Evolutionary conservation across 164 flowering plant genomes (phyloP).

Genomic region (Buxus sempervirens): DNA sequence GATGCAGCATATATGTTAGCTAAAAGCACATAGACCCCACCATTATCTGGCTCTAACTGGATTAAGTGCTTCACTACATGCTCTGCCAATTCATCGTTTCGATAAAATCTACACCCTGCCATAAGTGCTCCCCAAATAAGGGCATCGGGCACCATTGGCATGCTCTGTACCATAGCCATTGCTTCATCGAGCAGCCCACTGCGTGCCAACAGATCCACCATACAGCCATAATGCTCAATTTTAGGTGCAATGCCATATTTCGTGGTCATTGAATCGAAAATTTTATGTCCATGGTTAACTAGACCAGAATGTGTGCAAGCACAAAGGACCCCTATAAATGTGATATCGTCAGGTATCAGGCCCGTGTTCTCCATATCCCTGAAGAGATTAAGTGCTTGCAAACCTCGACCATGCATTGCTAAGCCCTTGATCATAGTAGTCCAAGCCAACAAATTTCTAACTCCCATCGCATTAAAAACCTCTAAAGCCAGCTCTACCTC

Average conservation of each 20-base stretch:
- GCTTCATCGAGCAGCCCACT: constrained; percentile 35
- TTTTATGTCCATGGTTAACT: constrained; percentile 24
- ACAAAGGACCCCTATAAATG: constrained; percentile 31
- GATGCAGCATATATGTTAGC: constrained; percentile 28
- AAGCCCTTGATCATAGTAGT: constrained; percentile 34
- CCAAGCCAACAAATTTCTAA: constrained; percentile 30
- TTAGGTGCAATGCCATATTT: constrained; percentile 23
- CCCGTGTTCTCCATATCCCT: constrained; percentile 23
- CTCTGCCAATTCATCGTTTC: constrained; percentile 26
- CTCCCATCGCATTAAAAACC: constrained; percentile 30
- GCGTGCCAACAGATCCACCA: constrained; percentile 42
- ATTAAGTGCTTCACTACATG: constrained; percentile 21
- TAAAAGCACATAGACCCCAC: constrained; percentile 30
- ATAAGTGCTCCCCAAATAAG: constrained; percentile 36
- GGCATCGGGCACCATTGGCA: constrained; percentile 41
- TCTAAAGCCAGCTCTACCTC: constrained; percentile 27
- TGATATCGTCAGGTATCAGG: constrained; percentile 24
- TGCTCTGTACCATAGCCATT: constrained; percentile 16
- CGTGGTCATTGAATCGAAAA: constrained; percentile 25
- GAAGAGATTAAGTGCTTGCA: constrained; percentile 24
- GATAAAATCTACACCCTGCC: constrained; percentile 34
- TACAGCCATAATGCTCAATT: constrained; percentile 46
- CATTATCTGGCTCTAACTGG: constrained; percentile 26
- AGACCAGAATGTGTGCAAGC: constrained; percentile 34
- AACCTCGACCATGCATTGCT: constrained; percentile 33